Conservation (phyloP, 1,139 yeast species). For the Pichia sp. region DNA sequence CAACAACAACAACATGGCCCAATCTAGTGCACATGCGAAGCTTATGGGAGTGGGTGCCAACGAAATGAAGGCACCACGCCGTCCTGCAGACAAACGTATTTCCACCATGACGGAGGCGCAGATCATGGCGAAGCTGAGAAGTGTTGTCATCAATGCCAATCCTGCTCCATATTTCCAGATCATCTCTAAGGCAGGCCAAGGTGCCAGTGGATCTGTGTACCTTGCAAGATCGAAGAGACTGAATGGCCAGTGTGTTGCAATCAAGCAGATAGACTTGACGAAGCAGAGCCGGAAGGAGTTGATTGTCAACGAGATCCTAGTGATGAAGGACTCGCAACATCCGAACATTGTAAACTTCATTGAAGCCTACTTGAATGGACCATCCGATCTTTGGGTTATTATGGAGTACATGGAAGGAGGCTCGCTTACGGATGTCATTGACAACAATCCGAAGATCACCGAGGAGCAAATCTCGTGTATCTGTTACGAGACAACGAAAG, state of each 20-base stretch:
- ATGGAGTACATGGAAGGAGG: conserved; percentile 97
- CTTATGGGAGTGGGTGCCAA: conserved; percentile 11
- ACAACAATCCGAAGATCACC: conserved; percentile 59
- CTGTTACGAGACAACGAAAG: conserved; percentile 87
- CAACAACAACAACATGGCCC: conserved; percentile 9
- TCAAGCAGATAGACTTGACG: conserved; percentile 91
- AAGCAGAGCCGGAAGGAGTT: conserved; percentile 93
- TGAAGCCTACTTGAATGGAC: conserved; percentile 74
- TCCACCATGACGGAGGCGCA: conserved; percentile 83
- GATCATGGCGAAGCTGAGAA: conserved; percentile 74
- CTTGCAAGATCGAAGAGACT: conserved; percentile 67
- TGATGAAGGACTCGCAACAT: conserved; percentile 92
- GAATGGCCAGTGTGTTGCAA: conserved; percentile 63
- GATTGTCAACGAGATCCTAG: conserved; percentile 89
- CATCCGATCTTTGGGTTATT: conserved; percentile 75
- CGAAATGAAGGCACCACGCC: conserved; percentile 10
- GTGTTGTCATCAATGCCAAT: conserved; percentile 78
- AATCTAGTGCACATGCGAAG: conserved; percentile 18
- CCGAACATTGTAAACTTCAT: conserved; percentile 89
- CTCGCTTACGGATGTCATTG: conserved; percentile 84
- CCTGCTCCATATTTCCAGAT: conserved; percentile 84
- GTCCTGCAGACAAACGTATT: conserved; percentile 47
- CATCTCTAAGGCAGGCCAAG: conserved; percentile 97
- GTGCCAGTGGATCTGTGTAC: conserved; percentile 95
- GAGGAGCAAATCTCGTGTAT: conserved; percentile 86